Conservation (phyloP, 1,139 yeast species). For the Yamadazyma atlantica region DNA sequence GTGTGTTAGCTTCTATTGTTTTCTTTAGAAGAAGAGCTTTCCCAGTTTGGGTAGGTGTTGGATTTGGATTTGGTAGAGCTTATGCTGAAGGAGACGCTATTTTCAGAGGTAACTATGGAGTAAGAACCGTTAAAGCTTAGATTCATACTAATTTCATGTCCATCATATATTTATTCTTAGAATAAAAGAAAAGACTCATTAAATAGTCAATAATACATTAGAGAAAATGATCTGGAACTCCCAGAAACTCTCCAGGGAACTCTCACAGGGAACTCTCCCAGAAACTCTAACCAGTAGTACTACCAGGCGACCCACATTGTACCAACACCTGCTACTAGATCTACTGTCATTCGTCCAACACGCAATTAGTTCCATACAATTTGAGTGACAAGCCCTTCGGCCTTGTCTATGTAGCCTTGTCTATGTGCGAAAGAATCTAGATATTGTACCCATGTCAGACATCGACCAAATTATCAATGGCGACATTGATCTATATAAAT, state of each 20-base stretch:
- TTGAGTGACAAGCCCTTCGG: no score
- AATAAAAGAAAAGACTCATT: not conserved
- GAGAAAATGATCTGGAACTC: no score
- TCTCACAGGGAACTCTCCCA: no score
- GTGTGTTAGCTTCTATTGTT: constrained; percentile 90
- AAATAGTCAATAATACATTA: not conserved
- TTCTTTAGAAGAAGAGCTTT: constrained; percentile 90
- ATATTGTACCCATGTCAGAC: constrained; percentile 7
- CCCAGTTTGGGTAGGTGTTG: constrained; percentile 96
- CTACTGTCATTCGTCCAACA: no score
- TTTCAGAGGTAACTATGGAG: constrained; percentile 77
- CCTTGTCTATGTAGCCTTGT: no score
- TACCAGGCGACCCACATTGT: no score
- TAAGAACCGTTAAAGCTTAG: constrained; percentile 68
- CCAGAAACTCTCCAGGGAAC: no score
- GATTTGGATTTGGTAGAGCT: constrained; percentile 96
- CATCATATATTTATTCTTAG: not conserved
- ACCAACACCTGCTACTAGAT: no score
- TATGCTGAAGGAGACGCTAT: constrained; percentile 98
- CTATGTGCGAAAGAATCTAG: no score
- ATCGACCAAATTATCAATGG: constrained; percentile 27
- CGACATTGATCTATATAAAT: constrained; percentile 32
- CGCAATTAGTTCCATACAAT: no score
- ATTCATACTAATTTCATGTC: no score
- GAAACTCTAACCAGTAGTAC: no score